These are phyloP conservation scores for Silene coronaria DNA, from an alignment of 179 eudicot genomes.

Conservation along the genomic window DNA sequence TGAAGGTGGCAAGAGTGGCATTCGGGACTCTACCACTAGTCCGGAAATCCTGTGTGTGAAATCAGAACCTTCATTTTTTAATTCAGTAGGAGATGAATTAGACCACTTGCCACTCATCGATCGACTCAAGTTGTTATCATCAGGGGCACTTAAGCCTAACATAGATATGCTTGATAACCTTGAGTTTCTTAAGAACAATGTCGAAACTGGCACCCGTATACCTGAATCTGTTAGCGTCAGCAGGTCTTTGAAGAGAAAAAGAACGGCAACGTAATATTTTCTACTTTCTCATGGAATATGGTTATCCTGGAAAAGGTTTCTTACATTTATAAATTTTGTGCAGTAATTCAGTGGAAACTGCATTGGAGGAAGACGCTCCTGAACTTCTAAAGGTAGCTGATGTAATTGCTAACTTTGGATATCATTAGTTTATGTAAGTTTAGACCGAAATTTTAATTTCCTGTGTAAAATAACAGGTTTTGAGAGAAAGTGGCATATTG, in stretches of 20 bases:
- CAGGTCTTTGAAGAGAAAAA: conserved; percentile 52
- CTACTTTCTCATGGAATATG: neutral
- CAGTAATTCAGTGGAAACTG: conserved; percentile 84
- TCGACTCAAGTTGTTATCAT: conserved; percentile 52
- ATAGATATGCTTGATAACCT: conserved; percentile 18
- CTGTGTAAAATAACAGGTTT: conserved; percentile 43
- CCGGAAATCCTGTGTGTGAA: conserved; percentile 34
- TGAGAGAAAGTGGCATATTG: conserved; percentile 68
- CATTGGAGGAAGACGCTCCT: conserved; percentile 97
- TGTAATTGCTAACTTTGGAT: conserved; percentile 1
- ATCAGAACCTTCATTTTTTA: conserved; percentile 36
- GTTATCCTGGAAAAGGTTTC: conserved; percentile 17
- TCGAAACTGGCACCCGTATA: conserved; percentile 28
- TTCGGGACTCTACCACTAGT: conserved; percentile 15
- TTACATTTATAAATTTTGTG: conserved; percentile 23
- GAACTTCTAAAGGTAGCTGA: conserved; percentile 72
- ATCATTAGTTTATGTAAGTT: neutral
- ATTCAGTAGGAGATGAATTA: conserved; percentile 43
- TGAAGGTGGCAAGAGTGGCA: conserved; percentile 19
- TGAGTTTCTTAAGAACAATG: conserved; percentile 22
- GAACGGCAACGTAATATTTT: conserved; percentile 62
- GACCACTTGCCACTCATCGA: conserved; percentile 67
- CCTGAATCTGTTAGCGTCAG: conserved; percentile 38
- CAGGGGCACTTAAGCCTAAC: conserved; percentile 28
- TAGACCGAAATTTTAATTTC: neutral